Conservation (phyloP, 345 rosid genomes). For the Acer yangbiense region DNA sequence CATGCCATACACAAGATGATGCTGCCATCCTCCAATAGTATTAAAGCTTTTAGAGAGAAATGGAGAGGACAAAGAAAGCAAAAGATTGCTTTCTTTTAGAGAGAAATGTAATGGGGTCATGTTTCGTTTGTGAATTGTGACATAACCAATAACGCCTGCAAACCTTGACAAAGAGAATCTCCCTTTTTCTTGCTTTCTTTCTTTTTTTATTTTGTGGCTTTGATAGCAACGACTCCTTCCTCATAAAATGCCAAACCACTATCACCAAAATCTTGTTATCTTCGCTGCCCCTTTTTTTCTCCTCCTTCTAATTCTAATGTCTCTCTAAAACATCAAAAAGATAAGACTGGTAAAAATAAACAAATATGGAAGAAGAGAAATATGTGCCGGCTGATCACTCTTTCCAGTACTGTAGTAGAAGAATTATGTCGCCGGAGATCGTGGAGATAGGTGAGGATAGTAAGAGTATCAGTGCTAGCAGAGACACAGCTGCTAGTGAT, state of each 20-base stretch:
- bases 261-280: constrained; percentile 35
- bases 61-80: neutral
- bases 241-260: constrained; percentile 23
- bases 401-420: constrained; percentile 21
- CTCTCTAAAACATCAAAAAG: neutral
- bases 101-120: neutral
- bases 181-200: constrained; percentile 8
- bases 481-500: constrained; percentile 30
- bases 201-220: constrained; percentile 29
- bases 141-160: constrained; percentile 37
- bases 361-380: constrained; percentile 31
- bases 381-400: constrained; percentile 17
- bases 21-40: neutral
- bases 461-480: constrained; percentile 26
- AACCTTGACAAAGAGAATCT: constrained; percentile 42
- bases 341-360: neutral
- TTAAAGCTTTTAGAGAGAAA: neutral
- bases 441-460: constrained; percentile 68
- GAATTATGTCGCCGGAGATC: constrained; percentile 54
- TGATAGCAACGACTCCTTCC: constrained; percentile 48
- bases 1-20: no score
- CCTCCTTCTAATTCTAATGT: neutral
- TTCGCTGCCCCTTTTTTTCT: constrained; percentile 23
- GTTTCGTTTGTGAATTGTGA: constrained; percentile 10
- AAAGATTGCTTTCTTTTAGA: neutral